Evolutionary conservation across 202 grass and related monocot genomes (phyloP).

Genomic region (Schoenoplectus tabernaemontani): DNA sequence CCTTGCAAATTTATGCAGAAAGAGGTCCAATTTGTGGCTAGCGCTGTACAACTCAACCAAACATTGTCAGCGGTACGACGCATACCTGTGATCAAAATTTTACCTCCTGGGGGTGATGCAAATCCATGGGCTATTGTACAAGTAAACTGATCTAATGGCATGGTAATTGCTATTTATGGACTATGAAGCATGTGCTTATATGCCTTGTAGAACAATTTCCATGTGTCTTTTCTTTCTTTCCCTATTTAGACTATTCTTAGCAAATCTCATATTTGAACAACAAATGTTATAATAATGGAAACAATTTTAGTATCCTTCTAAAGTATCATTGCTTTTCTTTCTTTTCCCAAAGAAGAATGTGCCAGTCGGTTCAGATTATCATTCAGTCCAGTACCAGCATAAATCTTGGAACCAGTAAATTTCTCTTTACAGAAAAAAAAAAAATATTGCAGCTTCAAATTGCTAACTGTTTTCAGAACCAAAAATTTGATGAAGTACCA

Average conservation of each 20-base stretch:
- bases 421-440: no score
- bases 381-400: background rate
- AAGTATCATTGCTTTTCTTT: no score
- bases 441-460: no score
- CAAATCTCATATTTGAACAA: background rate
- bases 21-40: conserved; percentile 6
- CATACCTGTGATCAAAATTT: conserved; percentile 21
- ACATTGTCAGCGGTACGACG: conserved; percentile 5
- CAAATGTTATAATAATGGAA: background rate
- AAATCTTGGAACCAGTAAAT: background rate
- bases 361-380: background rate
- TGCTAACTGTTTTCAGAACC: no score
- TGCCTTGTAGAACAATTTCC: background rate
- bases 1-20: background rate
- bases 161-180: background rate
- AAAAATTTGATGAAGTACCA: no score
- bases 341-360: background rate
- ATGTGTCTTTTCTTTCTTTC: background rate
- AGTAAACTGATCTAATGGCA: background rate
- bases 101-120: background rate
- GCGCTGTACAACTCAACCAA: background rate
- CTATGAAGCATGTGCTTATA: background rate
- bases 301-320: background rate
- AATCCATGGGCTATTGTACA: conserved; percentile 18
- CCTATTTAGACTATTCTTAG: background rate